Percentiles rank a stretch among this genome's conserved stretches.
phyloP scores from a whole-genome alignment of 1,284 basidiomycete genomes.

The Pyrrhoderma noxium region DNA sequence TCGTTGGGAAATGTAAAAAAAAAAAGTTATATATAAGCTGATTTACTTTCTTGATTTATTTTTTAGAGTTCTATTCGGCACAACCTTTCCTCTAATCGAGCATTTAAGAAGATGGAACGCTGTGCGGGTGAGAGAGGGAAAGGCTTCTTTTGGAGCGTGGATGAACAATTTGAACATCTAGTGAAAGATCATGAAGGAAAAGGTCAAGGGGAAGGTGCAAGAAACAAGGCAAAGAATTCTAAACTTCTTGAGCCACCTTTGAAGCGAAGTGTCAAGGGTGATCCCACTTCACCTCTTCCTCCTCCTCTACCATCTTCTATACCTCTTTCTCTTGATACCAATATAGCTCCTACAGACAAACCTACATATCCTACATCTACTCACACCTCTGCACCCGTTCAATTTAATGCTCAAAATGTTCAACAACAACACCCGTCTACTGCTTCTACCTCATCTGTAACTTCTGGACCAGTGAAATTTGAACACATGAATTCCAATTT shows the following conservation, averaged over 20 bases:
- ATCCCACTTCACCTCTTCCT: slow-evolving; percentile 48
- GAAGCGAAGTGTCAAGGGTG: slow-evolving; percentile 58
- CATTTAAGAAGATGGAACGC: slow-evolving; percentile 80
- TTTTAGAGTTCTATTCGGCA: slow-evolving; percentile 84
- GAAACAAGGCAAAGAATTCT: slow-evolving; percentile 41
- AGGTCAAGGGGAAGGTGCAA: slow-evolving; percentile 28
- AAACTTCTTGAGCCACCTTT: slow-evolving; percentile 56
- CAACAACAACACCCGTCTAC: neutral
- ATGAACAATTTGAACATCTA: slow-evolving; percentile 60
- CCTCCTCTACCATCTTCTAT: slow-evolving; percentile 40
- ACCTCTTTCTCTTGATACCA: slow-evolving; percentile 3
- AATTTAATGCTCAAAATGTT: neutral
- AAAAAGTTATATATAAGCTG: too few relatives aligned
- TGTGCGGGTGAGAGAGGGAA: slow-evolving; percentile 83
- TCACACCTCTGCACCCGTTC: neutral
- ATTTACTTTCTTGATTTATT: slow-evolving; percentile 17
- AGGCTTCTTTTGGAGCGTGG: slow-evolving; percentile 85
- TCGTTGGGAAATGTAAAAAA: slow-evolving; percentile 22
- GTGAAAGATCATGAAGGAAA: slow-evolving; percentile 35
- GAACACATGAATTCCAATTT: too few relatives aligned
- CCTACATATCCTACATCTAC: neutral
- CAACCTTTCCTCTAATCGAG: slow-evolving; percentile 82
- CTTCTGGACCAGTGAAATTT: too few relatives aligned
- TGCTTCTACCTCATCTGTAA: neutral
- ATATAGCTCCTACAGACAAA: slow-evolving; percentile 15